These are phyloP conservation scores for Ulvella scutata DNA, from an alignment of 139 green algal genomes.

Conservation along the genomic window DNA sequence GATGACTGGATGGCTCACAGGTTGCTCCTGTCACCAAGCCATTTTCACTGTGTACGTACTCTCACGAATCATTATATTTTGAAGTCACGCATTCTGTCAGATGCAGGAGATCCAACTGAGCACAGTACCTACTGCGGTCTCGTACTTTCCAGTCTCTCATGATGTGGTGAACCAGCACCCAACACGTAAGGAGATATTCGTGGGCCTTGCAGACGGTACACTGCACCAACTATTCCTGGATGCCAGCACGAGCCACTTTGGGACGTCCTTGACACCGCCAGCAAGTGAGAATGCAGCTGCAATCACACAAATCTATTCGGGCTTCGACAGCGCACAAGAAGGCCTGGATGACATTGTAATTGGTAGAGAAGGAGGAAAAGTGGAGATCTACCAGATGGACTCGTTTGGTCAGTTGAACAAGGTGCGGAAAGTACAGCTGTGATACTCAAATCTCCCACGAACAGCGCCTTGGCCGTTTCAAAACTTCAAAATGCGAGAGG, in stretches of 20 bases:
- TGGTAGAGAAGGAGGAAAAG: neutral
- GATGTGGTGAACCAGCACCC: slow-evolving; percentile 1
- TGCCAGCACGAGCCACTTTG: neutral
- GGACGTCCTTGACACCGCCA: neutral
- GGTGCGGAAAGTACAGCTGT: too few species aligned
- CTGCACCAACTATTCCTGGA: slow-evolving; percentile 1
- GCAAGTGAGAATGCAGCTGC: neutral
- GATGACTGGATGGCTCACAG: too few species aligned
- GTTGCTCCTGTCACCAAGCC: too few species aligned
- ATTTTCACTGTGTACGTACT: too few species aligned
- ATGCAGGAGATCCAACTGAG: neutral
- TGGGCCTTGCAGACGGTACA: neutral
- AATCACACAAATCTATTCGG: neutral
- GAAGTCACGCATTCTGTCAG: too few species aligned
- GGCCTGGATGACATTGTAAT: neutral
- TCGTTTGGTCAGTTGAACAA: neutral
- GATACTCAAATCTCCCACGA: too few species aligned
- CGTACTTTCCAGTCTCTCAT: neutral
- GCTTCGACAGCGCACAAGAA: neutral
- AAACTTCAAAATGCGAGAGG: too few species aligned
- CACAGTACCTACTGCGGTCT: neutral
- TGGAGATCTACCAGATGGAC: neutral
- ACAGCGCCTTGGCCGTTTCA: too few species aligned
- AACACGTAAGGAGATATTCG: neutral
- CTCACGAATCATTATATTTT: too few species aligned